Base-by-base conservation (phyloP, 805 yeast species). In the Naumovozyma castellii region DNA sequence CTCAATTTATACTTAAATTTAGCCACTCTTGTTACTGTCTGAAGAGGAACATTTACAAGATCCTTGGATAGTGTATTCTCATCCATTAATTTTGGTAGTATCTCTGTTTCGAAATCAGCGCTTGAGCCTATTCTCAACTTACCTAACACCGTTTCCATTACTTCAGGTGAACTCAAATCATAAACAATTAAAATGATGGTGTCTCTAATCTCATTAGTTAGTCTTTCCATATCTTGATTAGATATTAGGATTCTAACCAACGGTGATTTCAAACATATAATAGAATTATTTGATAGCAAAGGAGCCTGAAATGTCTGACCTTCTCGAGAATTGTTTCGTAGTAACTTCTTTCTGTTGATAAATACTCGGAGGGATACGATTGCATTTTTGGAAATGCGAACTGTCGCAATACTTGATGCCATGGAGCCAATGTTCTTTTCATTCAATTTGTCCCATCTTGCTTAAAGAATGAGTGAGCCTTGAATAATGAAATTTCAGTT, bases 201-300 rank as follows among this genome's bases (percentile, higher is more conserved):
- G 22, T 53, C 45, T 37, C 37, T 50, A 8, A 60, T 39, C 28
- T 59, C 63, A 5, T 52, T 37, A 34, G 54, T 51, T 3, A 60
- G 36, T 19, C 34, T 45, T 3, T 42, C 37, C 53, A 57, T 49
- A 39, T 60, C 65, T n/a, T 45, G 42, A 35, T 56, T 53, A 3
- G 64, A 59, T 3, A 60, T 45, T 35, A 51, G 56, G 16, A 60
- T 48, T 19, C 51, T 50, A 1, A 53, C 50, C 2, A 40, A 39
- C 1, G 62, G 57, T 3, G 64, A 57, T 39, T 54, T 57, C 37
- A 60, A 45, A 16, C 57, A 45, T 1, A 60, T 48, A 2, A 60
- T 57, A 3, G 65, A 59, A 43, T 59, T 60, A 34, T 54, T 60
- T 1, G 65, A 55, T n/a, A 59, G 42, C 10, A 60, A 38, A 1